Percentiles rank a stretch among this genome's conserved stretches.
Conservation (phyloP, 2,329 filamentous ascomycete species). For the Bipolaris victoriae region DNA sequence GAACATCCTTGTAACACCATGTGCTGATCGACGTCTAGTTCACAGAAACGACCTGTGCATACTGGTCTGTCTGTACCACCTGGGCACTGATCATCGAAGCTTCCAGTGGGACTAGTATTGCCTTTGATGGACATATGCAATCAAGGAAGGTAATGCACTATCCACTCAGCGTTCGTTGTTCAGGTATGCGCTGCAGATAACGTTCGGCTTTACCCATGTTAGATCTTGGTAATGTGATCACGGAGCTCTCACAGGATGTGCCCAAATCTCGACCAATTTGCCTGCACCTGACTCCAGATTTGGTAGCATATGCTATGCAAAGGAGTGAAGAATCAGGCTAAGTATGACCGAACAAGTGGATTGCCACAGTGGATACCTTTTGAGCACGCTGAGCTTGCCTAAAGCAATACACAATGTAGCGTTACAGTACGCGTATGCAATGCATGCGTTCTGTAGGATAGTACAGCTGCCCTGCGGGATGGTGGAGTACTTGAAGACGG, state of each 20-base stretch:
- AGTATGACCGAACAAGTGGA: not conserved
- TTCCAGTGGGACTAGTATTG: not conserved
- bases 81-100: not conserved
- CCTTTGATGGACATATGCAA: not conserved
- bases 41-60: slow-evolving; percentile 12
- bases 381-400: not conserved
- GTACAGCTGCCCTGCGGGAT: not conserved
- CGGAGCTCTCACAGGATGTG: not conserved
- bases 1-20: slow-evolving; percentile 11
- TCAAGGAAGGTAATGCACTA: not conserved
- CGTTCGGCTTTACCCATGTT: not conserved
- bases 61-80: slow-evolving; percentile 1
- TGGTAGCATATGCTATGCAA: not conserved
- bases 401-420: not conserved
- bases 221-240: slow-evolving; percentile 4
- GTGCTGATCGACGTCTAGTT: slow-evolving; percentile 5
- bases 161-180: not conserved
- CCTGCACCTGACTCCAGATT: not conserved
- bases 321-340: not conserved
- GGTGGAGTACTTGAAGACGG: not conserved
- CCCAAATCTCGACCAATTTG: not conserved
- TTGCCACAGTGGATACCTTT: not conserved
- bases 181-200: slow-evolving; percentile 8
- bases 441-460: not conserved
- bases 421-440: not conserved